Conservation (phyloP, 495 filamentous ascomycete genomes). For the Aspergillus heteromorphus region DNA sequence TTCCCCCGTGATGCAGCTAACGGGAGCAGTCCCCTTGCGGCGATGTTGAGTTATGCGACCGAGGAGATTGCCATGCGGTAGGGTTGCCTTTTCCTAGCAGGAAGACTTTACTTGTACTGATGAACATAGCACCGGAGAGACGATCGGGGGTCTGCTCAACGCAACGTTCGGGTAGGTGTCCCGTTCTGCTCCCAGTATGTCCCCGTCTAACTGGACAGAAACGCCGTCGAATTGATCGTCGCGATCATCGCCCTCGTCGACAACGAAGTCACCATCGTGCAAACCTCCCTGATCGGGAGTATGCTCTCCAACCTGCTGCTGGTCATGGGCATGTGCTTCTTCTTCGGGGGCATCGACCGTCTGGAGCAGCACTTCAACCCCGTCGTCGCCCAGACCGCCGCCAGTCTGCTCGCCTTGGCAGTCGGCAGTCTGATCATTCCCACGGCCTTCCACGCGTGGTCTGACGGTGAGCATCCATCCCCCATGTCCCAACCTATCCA, state of each 20-base stretch:
- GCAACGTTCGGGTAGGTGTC: constrained; percentile 73
- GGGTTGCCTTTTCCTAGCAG: background rate
- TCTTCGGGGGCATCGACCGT: constrained; percentile 76
- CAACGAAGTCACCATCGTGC: constrained; percentile 75
- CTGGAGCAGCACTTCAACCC: constrained; percentile 86
- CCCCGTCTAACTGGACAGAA: constrained; percentile 32
- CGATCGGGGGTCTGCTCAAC: constrained; percentile 79
- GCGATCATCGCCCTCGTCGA: constrained; percentile 75
- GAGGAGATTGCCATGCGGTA: constrained; percentile 50
- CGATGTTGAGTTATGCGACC: constrained; percentile 52
- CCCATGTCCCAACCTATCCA: too few species aligned
- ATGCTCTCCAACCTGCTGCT: constrained; percentile 90
- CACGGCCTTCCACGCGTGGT: constrained; percentile 70
- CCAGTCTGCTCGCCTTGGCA: constrained; percentile 72
- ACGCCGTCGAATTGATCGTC: constrained; percentile 90
- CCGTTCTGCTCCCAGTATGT: background rate
- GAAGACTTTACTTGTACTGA: constrained; percentile 1
- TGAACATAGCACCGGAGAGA: constrained; percentile 56
- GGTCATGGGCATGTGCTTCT: constrained; percentile 91
- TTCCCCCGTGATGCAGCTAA: background rate
- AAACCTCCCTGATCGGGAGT: constrained; percentile 85
- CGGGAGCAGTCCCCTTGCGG: constrained; percentile 40
- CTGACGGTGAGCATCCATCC: constrained; percentile 23
- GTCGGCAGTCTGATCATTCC: constrained; percentile 82
- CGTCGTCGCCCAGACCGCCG: constrained; percentile 87